phyloP scores from a whole-genome alignment of 1,139 yeast genomes.

The Saccharomyces hybrid region DNA sequence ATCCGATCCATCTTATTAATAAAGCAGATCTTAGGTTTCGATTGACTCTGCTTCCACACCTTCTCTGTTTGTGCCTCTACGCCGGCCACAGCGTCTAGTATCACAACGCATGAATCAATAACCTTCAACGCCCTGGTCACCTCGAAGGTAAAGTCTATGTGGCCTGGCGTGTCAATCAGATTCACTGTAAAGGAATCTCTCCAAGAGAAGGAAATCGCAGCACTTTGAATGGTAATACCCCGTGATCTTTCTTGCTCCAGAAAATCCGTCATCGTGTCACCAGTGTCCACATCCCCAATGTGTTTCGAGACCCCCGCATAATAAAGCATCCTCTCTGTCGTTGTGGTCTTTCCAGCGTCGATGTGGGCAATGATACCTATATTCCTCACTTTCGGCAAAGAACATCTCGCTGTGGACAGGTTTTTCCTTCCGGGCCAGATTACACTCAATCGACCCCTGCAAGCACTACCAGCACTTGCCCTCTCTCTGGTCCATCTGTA shows the following conservation, averaged over 20 bases:
- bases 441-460: not conserved
- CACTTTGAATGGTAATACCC: conserved; percentile 95
- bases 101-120: conserved; percentile 87
- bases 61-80: conserved; percentile 98
- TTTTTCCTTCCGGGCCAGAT: not conserved
- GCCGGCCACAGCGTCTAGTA: conserved; percentile 93
- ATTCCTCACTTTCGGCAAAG: conserved; percentile 28
- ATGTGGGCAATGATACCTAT: conserved; percentile 89
- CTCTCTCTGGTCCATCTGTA: not conserved
- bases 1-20: conserved; percentile 94
- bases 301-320: conserved; percentile 74
- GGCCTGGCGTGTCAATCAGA: conserved; percentile 96
- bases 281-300: conserved; percentile 92
- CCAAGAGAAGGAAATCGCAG: conserved; percentile 93
- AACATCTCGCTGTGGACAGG: not conserved
- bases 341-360: conserved; percentile 94
- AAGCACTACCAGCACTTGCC: not conserved
- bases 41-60: conserved; percentile 85
- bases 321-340: conserved; percentile 88
- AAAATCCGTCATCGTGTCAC: conserved; percentile 93
- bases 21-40: conserved; percentile 69
- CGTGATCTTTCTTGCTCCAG: conserved; percentile 84
- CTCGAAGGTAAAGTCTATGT: conserved; percentile 94
- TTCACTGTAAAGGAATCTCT: conserved; percentile 52
- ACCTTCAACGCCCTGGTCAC: conserved; percentile 85